phyloP scores from a whole-genome alignment of 2,329 filamentous ascomycete species.

The Parascedosporium putredinis region DNA sequence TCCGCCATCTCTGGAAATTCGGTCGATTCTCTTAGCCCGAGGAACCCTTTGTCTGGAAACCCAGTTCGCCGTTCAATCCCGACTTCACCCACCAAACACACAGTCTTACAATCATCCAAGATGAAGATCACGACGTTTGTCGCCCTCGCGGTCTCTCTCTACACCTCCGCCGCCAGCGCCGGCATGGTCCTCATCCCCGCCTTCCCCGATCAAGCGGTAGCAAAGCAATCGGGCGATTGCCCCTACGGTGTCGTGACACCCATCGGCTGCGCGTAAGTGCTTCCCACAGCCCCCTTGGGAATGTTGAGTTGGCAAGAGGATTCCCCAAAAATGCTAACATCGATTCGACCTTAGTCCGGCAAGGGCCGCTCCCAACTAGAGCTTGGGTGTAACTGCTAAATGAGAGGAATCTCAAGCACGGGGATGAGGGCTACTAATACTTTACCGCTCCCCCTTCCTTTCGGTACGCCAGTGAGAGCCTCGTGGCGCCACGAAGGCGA shows the following conservation, averaged over 20 bases:
- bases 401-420: background rate
- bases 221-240: constrained; percentile 36
- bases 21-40: too few species aligned
- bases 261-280: constrained; percentile 44
- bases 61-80: background rate
- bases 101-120: constrained; percentile 12
- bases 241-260: constrained; percentile 46
- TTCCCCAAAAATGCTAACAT: too few species aligned
- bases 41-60: too few species aligned
- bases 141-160: constrained; percentile 26
- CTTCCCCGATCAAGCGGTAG: constrained; percentile 38
- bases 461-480: too few species aligned
- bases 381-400: background rate
- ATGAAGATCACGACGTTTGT: constrained; percentile 29
- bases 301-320: background rate
- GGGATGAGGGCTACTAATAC: background rate
- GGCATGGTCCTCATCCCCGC: constrained; percentile 47
- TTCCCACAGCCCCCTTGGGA: background rate
- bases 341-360: background rate
- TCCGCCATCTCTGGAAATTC: too few species aligned
- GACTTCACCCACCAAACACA: background rate
- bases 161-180: constrained; percentile 37
- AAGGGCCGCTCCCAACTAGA: background rate
- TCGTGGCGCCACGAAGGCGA: background rate
- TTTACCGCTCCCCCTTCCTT: too few species aligned